phyloP scores from a whole-genome alignment of 176 grass and related monocot species.

The Poa pratensis region DNA sequence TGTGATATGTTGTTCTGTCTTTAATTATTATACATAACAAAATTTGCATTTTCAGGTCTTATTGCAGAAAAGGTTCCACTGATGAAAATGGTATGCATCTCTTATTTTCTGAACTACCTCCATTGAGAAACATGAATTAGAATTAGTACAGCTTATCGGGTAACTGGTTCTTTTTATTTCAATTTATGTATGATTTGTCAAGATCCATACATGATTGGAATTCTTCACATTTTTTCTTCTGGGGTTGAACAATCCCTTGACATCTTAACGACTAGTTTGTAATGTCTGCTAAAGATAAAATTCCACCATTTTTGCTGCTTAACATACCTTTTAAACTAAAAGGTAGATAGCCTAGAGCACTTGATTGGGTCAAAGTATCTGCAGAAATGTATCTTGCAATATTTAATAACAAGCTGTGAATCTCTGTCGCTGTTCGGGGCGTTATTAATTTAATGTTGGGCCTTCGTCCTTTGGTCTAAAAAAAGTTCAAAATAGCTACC shows the following conservation, averaged over 20 bases:
- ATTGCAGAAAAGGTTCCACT: slow-evolving; percentile 65
- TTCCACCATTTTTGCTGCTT: neutral
- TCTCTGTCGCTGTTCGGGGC: no score
- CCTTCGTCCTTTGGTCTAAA: no score
- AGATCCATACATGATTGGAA: slow-evolving; percentile 26
- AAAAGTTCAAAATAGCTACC: slow-evolving; percentile 22
- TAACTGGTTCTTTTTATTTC: slow-evolving; percentile 10
- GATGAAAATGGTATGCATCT: slow-evolving; percentile 57
- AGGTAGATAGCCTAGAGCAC: neutral
- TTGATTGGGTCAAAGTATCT: neutral
- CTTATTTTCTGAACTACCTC: slow-evolving; percentile 1
- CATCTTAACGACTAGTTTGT: slow-evolving; percentile 34
- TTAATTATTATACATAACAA: slow-evolving; percentile 20
- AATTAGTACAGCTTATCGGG: slow-evolving; percentile 4
- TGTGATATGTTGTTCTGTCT: neutral
- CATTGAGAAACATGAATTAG: slow-evolving; percentile 14
- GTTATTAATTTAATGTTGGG: no score
- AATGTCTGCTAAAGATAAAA: slow-evolving; percentile 9
- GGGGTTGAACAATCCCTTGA: slow-evolving; percentile 4
- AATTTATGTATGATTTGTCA: slow-evolving; percentile 31
- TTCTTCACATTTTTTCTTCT: slow-evolving; percentile 20
- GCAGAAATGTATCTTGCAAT: neutral
- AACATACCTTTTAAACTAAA: slow-evolving; percentile 9
- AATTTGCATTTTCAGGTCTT: slow-evolving; percentile 52
- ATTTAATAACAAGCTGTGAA: neutral